phyloP scores from a whole-genome alignment of 78 protist species.

The Speleostelium caveatum region DNA sequence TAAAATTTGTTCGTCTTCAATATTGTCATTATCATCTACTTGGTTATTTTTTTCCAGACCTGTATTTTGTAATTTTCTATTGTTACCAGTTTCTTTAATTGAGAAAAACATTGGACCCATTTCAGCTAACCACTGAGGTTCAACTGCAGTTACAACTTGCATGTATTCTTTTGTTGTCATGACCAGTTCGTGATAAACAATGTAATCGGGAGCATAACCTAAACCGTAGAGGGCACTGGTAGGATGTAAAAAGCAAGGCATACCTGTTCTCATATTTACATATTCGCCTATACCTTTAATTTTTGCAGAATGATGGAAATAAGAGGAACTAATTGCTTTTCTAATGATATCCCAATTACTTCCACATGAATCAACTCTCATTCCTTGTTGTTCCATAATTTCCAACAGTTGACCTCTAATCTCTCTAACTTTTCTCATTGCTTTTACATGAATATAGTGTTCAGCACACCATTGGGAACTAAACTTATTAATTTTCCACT shows the following conservation, averaged over 20 bases:
- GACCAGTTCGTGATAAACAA: conserved; percentile 99
- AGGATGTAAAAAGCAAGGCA: conserved; percentile 98
- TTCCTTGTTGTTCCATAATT: conserved; percentile 81
- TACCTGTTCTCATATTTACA: conserved; percentile 96
- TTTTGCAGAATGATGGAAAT: conserved; percentile 94
- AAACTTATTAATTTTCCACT: conserved; percentile 88
- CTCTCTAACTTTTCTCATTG: conserved; percentile 88
- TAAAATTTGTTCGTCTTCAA: no score
- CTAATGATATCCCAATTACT: conserved; percentile 94
- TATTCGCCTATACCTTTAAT: conserved; percentile 96
- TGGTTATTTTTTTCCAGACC: no score
- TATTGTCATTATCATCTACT: no score
- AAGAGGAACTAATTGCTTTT: conserved; percentile 92
- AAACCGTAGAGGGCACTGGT: conserved; percentile 93
- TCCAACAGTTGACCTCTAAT: conserved; percentile 95
- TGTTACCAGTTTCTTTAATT: conserved; percentile 83
- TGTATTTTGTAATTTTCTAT: no score
- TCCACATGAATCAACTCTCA: conserved; percentile 83
- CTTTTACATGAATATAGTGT: conserved; percentile 95
- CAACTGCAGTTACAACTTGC: conserved; percentile 98
- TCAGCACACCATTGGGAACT: conserved; percentile 91
- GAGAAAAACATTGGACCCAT: conserved; percentile 92
- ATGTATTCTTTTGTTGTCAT: conserved; percentile 98
- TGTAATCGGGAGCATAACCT: conserved; percentile 97
- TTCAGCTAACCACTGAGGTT: conserved; percentile 98